Evolutionary conservation across 768 basidiomycete genomes (phyloP).

Genomic region (Lyophyllum decastes): DNA sequence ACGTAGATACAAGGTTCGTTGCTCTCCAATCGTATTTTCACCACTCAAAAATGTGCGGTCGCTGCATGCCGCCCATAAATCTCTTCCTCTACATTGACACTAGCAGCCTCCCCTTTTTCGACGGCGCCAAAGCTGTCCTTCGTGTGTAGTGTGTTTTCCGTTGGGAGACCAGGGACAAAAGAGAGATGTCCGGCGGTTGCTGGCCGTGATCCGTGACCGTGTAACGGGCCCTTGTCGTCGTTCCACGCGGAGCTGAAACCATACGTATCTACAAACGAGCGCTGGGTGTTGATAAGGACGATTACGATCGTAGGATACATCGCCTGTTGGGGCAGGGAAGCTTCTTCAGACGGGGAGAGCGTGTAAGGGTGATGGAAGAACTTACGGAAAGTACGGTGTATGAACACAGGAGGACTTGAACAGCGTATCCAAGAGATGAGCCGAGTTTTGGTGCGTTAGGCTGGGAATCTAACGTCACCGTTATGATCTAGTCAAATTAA

Average conservation of each 20-base stretch:
- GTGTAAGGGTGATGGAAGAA: neutral
- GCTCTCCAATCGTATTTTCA: neutral
- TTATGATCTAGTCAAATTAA: neutral
- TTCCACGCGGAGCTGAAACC: neutral
- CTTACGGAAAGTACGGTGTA: slow-evolving; percentile 6
- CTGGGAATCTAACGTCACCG: slow-evolving; percentile 1
- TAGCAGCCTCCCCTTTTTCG: neutral
- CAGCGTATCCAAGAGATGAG: neutral
- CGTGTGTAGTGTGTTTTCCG: neutral
- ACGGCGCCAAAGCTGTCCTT: neutral
- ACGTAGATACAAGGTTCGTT: too few relatives aligned
- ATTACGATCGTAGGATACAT: slow-evolving; percentile 14
- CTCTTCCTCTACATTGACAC: neutral
- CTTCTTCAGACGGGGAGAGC: neutral
- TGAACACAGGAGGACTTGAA: neutral
- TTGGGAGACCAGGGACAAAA: neutral
- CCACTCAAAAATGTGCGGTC: neutral
- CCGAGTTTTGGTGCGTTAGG: neutral
- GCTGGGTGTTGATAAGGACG: slow-evolving; percentile 9
- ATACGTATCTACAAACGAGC: slow-evolving; percentile 2
- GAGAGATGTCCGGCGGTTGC: slow-evolving; percentile 2
- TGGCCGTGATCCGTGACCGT: neutral
- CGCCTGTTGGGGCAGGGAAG: neutral
- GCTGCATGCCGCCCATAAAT: neutral
- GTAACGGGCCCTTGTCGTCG: too few relatives aligned